phyloP scores from a whole-genome alignment of 2,329 filamentous ascomycete species.

The Akanthomyces muscarius region DNA sequence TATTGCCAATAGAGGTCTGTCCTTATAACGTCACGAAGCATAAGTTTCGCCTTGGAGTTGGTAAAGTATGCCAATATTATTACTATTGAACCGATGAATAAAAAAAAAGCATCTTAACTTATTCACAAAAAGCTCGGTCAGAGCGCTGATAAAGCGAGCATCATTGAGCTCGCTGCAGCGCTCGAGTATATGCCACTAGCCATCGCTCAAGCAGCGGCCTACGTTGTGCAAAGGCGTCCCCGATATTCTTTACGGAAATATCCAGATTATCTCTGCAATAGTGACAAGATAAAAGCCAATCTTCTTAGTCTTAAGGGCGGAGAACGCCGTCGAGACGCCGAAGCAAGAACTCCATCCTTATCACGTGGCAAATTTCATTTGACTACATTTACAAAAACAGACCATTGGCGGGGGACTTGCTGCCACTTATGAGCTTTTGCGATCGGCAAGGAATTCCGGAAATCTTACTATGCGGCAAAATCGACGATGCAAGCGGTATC shows the following conservation, averaged over 20 bases:
- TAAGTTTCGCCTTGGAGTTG: constrained; percentile 18
- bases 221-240: constrained; percentile 25
- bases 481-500: too few species aligned
- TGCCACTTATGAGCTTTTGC: too few species aligned
- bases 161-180: constrained; percentile 19
- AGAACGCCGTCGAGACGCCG: constrained; percentile 23
- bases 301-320: constrained; percentile 26
- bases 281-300: constrained; percentile 23
- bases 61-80: constrained; percentile 18
- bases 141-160: neutral
- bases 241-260: constrained; percentile 28
- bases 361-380: constrained; percentile 33
- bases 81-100: constrained; percentile 18
- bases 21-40: constrained; percentile 22
- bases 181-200: constrained; percentile 30
- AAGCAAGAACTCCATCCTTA: constrained; percentile 26
- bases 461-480: too few species aligned
- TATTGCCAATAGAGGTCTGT: constrained; percentile 19
- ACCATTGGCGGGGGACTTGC: constrained; percentile 10
- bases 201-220: constrained; percentile 29
- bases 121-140: constrained; percentile 20
- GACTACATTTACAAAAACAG: constrained; percentile 24
- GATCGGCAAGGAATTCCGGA: too few species aligned
- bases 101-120: constrained; percentile 17
- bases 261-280: constrained; percentile 26